phyloP scores from a whole-genome alignment of 2,329 filamentous ascomycete genomes.

The Phialophora tarda region DNA sequence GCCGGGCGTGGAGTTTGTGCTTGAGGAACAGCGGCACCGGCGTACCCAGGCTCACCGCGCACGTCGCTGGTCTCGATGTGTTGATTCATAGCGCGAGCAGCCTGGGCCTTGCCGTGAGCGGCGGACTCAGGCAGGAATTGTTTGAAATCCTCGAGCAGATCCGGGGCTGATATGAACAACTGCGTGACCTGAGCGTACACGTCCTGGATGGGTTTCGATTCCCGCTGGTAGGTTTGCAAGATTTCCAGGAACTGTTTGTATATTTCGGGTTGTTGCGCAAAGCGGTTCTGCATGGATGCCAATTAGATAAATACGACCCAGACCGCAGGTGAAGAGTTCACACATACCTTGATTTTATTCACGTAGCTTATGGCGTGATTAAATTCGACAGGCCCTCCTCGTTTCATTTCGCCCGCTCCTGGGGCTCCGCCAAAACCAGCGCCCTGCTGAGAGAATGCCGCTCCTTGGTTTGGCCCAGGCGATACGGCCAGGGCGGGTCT shows the following conservation, averaged over 20 bases:
- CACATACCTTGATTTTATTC: constrained; percentile 94
- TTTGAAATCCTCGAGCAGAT: constrained; percentile 97
- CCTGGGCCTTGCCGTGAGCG: constrained; percentile 68
- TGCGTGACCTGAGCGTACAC: constrained; percentile 97
- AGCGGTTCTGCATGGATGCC: constrained; percentile 73
- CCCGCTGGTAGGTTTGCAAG: constrained; percentile 94
- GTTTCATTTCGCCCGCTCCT: constrained; percentile 65
- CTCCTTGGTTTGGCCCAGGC: constrained; percentile 49
- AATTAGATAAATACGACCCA: not conserved
- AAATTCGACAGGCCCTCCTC: constrained; percentile 93
- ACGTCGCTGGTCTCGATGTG: constrained; percentile 70
- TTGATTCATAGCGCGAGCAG: constrained; percentile 62
- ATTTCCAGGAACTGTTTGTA: constrained; percentile 99
- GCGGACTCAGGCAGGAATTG: constrained; percentile 95
- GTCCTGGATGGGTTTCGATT: constrained; percentile 97
- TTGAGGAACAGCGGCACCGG: constrained; percentile 48
- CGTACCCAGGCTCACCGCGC: constrained; percentile 59
- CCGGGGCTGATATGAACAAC: constrained; percentile 89
- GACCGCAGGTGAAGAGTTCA: not conserved
- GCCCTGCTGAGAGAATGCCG: constrained; percentile 44
- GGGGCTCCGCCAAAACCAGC: constrained; percentile 58
- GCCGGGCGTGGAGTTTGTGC: constrained; percentile 59
- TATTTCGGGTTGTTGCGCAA: constrained; percentile 94
- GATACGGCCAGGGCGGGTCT: constrained; percentile 55
- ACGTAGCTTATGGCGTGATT: constrained; percentile 99